A percentile compares a stretch with the other conserved stretches of the same genome.
Conservation (phyloP, 257 asterid genomes). For the Scutellaria galericulata region DNA sequence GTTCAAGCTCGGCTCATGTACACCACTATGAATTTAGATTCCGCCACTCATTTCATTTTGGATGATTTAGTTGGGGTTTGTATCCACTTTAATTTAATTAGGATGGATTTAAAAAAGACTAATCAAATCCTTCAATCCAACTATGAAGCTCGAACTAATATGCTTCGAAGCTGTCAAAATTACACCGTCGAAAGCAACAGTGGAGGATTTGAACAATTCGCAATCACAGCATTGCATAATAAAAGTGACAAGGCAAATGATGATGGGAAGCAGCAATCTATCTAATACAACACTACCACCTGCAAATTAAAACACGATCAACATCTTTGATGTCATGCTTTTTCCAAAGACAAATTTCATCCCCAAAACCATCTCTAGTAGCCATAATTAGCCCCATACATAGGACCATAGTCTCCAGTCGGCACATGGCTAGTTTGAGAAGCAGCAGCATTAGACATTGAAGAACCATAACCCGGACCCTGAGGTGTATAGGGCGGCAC, state of each 20-base stretch:
- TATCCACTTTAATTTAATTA: too few species aligned
- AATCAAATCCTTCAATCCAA: too few species aligned
- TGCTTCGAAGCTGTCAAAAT: too few species aligned
- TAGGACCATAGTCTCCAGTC: conserved; percentile 56
- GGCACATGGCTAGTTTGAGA: conserved; percentile 49
- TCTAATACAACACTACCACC: conserved; percentile 30
- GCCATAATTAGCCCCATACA: conserved; percentile 59
- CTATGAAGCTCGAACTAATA: too few species aligned
- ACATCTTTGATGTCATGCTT: not conserved
- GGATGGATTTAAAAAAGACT: too few species aligned
- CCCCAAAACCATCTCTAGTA: conserved; percentile 40
- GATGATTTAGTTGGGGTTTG: too few species aligned
- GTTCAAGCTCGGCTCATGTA: too few species aligned
- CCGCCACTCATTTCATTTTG: too few species aligned
- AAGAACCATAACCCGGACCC: conserved; percentile 53
- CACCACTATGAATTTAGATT: too few species aligned
- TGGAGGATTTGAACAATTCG: not conserved
- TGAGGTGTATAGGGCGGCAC: conserved; percentile 65
- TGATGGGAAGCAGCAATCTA: not conserved
- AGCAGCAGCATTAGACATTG: conserved; percentile 46
- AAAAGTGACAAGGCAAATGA: not conserved
- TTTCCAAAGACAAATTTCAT: conserved; percentile 17
- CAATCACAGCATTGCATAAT: not conserved
- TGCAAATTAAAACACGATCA: not conserved
- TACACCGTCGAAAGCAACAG: too few species aligned